phyloP scores from a whole-genome alignment of 1,139 yeast genomes.

The Wickerhamomyces sp. region DNA sequence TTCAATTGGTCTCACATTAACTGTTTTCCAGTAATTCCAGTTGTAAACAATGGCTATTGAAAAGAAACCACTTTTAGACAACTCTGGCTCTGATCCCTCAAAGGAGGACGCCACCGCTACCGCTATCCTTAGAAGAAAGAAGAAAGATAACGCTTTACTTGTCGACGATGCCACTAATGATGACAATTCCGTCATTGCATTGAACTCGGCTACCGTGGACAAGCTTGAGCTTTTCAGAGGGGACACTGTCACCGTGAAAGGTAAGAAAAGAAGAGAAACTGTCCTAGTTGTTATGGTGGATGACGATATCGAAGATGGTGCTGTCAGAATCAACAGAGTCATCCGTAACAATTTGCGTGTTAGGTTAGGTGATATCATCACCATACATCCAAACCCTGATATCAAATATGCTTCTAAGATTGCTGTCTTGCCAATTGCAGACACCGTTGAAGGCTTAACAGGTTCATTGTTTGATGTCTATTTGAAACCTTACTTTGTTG shows the following conservation, averaged over 20 bases:
- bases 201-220: slow-evolving; percentile 95
- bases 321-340: slow-evolving; percentile 90
- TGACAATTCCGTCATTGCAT: slow-evolving; percentile 93
- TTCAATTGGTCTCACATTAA: too few species aligned
- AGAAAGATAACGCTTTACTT: slow-evolving; percentile 89
- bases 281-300: slow-evolving; percentile 95
- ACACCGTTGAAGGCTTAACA: slow-evolving; percentile 95
- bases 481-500: slow-evolving; percentile 96
- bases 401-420: slow-evolving; percentile 92
- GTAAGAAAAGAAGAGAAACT: slow-evolving; percentile 97
- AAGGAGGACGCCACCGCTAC: slow-evolving; percentile 90
- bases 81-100: slow-evolving; percentile 48
- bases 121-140: slow-evolving; percentile 93
- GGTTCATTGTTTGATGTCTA: slow-evolving; percentile 97
- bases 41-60: slow-evolving; percentile 27
- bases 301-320: slow-evolving; percentile 95
- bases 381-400: slow-evolving; percentile 95
- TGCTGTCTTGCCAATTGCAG: slow-evolving; percentile 96
- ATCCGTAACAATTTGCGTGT: slow-evolving; percentile 94
- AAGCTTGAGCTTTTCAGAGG: slow-evolving; percentile 93
- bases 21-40: too few species aligned
- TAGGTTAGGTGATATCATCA: slow-evolving; percentile 86
- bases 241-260: slow-evolving; percentile 94
- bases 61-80: slow-evolving; percentile 43
- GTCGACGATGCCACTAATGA: slow-evolving; percentile 98